Base-by-base conservation (phyloP, 148 eudicot genomes). In the Fallopia convolvulus region DNA sequence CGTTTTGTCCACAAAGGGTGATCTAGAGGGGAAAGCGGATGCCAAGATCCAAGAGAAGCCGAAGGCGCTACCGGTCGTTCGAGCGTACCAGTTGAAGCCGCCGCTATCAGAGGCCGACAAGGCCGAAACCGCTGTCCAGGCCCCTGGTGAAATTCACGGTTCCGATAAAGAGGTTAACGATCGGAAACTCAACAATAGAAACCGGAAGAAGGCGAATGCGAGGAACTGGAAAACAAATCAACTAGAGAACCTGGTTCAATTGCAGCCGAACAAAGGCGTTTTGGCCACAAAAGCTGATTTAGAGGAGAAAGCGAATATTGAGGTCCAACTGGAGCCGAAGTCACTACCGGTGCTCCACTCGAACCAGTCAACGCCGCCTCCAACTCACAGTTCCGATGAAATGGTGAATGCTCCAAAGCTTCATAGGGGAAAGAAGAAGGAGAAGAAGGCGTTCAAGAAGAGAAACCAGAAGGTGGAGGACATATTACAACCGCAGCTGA, bases 391-490 rank as follows among this genome's bases (percentile, higher is more conserved):
- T 26, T 42, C 52, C 14, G 75, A 5, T 42, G 50, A 10, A 40
- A 10, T 40, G 30, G 49, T 40, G 42, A 21, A 18, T n/a, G 75
- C 26, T 44, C 32, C 11, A 44, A 47, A 72, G 42, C 9, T 36
- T 66, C 21, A 66, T 13, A 63, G 70, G 72, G 44, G 6, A 36
- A 66, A 66, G 72, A 36, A 36, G 39, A 36, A 36, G 1, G 17
- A 4, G 44, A 36, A 2, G 18, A 66, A 66, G 6, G 9, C 17
- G 39, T 9, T 5, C 13, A 72, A 44, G 32, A 42, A 21, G 36
- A 72, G 55, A 72, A 20, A 72, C 46, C 53, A 72, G 75, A 26
- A 72, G 74, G 74, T 6, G 48, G 32, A 72, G 74, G 23, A 41
- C 32, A 41, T 63, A 32, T 10, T 63, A 6, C 70, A 63, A 32